Evolutionary conservation across 495 filamentous ascomycete genomes (phyloP), one percentile per base, ranked within the genome.

Genomic region (Penicillium roqueforti): DNA sequence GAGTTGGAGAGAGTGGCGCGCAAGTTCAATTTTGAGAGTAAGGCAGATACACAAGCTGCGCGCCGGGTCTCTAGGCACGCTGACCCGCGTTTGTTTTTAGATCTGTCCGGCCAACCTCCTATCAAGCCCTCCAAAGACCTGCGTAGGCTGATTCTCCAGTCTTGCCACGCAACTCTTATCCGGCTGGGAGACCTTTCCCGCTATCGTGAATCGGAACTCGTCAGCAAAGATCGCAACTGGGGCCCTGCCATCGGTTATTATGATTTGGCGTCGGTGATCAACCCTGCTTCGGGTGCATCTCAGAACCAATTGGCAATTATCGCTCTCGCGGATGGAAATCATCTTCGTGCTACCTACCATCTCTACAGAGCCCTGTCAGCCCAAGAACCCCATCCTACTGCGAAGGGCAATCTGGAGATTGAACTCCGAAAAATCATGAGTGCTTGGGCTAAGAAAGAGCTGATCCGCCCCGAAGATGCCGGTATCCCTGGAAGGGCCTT

Each of bases 301-400:
- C 85, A 95, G 62, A 92, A 98, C 58, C 93, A 97, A 67, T 77
- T 89, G 64, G 91, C 90, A 0, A 87, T 97, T 14, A 87, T 97
- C 53, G 85, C 88, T 26, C 77, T 84, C 37, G 84, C 85, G 44
- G 85, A 88, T 61, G 79, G 74, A 16, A 84, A 90, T 54, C 87
- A 95, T 65, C 78, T 97, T 20, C 80, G 87, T 20, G 84, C 90
- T 3, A 86, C 89, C 1, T 97, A 97, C 63, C 84, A 97, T 69
- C 79, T 97, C 11, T 96, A 95, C 62, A 81, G 92, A 47, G 87
- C 91, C 16, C 72, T 92, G 37, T 83, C 84, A 2, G 83, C 85
- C 31, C 74, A 83, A 26, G 79, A 85, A 32, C 89, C 92, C 4
- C 84, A 92, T 63, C 84, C 87, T 6, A 72, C 80, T 7, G 91